A percentile compares a stretch with the other conserved stretches of the same genome.
Evolutionary conservation across 2,329 filamentous ascomycete species (phyloP).

Genomic region (Beauveria sp.): DNA sequence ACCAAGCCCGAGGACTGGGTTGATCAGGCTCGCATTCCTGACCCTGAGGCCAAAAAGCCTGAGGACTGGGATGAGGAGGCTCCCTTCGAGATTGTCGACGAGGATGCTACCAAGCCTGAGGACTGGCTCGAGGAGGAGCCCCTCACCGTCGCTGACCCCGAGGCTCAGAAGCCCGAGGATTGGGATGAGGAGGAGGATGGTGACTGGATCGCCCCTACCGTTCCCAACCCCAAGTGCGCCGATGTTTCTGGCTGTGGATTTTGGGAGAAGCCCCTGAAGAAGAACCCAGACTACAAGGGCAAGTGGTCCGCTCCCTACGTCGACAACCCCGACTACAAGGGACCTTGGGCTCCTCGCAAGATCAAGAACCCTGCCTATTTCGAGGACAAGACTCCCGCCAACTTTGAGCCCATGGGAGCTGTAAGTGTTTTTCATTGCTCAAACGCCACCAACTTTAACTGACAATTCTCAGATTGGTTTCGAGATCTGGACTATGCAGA

Average conservation of each 20-base stretch:
- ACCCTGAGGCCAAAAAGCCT: conserved; percentile 91
- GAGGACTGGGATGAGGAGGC: conserved; percentile 99
- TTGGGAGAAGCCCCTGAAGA: conserved; percentile 86
- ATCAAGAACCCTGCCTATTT: conserved; percentile 95
- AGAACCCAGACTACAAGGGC: conserved; percentile 97
- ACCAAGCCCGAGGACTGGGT: conserved; percentile 94
- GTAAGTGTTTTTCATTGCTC: conserved; percentile 50
- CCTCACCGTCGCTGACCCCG: conserved; percentile 75
- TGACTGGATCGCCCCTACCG: conserved; percentile 85
- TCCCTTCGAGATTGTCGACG: conserved; percentile 90
- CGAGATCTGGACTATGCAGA: conserved; percentile 99
- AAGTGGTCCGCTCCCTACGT: conserved; percentile 91
- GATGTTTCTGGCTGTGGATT: conserved; percentile 89
- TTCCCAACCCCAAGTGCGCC: conserved; percentile 93
- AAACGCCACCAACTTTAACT: conserved; percentile 11
- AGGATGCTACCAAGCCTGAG: conserved; percentile 82
- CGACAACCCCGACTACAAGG: conserved; percentile 98
- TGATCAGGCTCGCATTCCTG: conserved; percentile 82
- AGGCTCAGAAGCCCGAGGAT: conserved; percentile 95
- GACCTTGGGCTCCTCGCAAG: conserved; percentile 87
- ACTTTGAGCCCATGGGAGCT: conserved; percentile 97
- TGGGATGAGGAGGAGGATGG: conserved; percentile 99
- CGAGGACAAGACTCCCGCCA: conserved; percentile 92
- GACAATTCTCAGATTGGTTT: conserved; percentile 68
- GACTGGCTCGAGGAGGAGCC: conserved; percentile 96